Evolutionary conservation across 176 grass and related monocot genomes (phyloP).

Genomic region (Oryza glaberrima): DNA sequence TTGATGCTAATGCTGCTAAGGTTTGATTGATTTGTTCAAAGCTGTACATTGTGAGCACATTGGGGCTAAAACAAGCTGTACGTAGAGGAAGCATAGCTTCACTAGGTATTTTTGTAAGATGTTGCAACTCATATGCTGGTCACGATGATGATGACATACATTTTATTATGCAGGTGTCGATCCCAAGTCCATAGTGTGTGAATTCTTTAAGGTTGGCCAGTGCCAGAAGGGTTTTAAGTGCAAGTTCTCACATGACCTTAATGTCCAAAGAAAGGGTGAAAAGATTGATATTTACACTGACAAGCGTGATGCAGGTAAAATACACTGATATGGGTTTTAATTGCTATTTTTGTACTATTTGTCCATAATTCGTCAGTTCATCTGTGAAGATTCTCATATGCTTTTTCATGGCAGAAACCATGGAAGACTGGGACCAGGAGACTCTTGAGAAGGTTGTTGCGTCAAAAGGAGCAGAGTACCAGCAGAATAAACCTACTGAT

Average conservation of each 20-base stretch:
- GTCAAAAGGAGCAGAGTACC: constrained; percentile 82
- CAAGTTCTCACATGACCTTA: constrained; percentile 97
- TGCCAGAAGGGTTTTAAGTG: constrained; percentile 97
- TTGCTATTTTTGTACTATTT: background rate
- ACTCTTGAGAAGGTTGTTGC: constrained; percentile 94
- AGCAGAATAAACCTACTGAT: constrained; percentile 98
- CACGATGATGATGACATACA: constrained; percentile 21
- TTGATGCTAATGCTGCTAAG: constrained; percentile 9
- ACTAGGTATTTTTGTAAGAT: constrained; percentile 8
- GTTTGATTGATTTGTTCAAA: constrained; percentile 24
- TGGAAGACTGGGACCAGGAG: constrained; percentile 99
- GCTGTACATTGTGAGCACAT: constrained; percentile 2
- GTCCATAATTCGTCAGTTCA: background rate
- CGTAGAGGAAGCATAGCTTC: constrained; percentile 14
- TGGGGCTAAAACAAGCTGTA: background rate
- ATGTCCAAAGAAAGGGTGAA: constrained; percentile 98
- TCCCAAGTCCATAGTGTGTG: constrained; percentile 93
- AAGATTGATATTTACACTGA: constrained; percentile 98
- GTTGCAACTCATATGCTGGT: constrained; percentile 3
- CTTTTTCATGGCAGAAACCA: constrained; percentile 62
- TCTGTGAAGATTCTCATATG: constrained; percentile 14
- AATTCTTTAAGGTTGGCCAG: constrained; percentile 95
- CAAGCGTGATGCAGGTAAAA: constrained; percentile 77
- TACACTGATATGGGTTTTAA: background rate
- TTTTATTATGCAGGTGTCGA: constrained; percentile 76